Conservation (phyloP, 495 filamentous ascomycete species). For the Bathelium albidoporum region DNA sequence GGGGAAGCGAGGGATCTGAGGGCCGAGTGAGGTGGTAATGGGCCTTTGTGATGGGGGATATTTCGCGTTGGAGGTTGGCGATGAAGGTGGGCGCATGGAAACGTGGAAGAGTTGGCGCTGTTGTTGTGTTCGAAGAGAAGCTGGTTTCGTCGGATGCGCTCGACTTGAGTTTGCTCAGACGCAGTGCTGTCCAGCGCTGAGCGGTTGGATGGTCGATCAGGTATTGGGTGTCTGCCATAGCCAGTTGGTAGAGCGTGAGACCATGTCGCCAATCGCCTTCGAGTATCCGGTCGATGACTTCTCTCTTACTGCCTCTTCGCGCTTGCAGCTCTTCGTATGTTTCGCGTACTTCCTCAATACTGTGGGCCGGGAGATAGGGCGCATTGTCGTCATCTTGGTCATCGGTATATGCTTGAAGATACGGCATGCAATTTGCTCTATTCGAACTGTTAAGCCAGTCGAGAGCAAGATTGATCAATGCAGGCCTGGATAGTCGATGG, state of each 20-base stretch:
- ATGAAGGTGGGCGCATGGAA: conserved; percentile 71
- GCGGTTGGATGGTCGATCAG: conserved; percentile 65
- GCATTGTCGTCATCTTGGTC: conserved; percentile 36
- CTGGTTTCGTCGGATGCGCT: conserved; percentile 23
- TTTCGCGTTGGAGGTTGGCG: conserved; percentile 56
- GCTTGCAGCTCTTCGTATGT: conserved; percentile 46
- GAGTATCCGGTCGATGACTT: conserved; percentile 64
- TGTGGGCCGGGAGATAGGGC: conserved; percentile 49
- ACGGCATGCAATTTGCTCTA: conserved; percentile 44
- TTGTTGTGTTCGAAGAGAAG: conserved; percentile 18
- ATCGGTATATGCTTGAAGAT: conserved; percentile 29
- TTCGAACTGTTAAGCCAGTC: conserved; percentile 63
- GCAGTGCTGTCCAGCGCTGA: conserved; percentile 67
- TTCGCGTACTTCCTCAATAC: conserved; percentile 50
- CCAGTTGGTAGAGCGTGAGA: conserved; percentile 64
- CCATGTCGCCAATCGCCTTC: conserved; percentile 78
- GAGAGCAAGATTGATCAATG: conserved; percentile 57
- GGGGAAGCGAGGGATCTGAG: conserved; percentile 45
- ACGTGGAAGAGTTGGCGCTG: conserved; percentile 41
- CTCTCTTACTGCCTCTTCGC: conserved; percentile 58
- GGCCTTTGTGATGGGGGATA: conserved; percentile 64
- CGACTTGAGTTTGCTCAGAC: conserved; percentile 35
- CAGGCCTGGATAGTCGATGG: conserved; percentile 55
- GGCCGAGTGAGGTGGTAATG: conserved; percentile 61
- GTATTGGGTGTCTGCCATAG: conserved; percentile 68